Evolutionary conservation across 179 eudicot genomes (phyloP).

Genomic region (Kewa caespitosa): DNA sequence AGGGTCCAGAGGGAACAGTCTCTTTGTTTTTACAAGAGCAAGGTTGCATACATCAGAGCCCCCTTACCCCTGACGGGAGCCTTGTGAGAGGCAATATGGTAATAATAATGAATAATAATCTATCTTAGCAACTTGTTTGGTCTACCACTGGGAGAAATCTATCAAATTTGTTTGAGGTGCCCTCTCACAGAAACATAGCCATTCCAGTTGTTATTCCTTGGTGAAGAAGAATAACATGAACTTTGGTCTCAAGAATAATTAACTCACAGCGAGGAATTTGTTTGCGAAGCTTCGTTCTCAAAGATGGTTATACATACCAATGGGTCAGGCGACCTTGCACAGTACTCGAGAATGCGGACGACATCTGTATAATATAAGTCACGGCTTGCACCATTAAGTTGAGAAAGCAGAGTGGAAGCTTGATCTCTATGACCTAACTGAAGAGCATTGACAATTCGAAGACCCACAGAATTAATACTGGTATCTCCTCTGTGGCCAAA

Average conservation of each 20-base stretch:
- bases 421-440: slow-evolving; percentile 55
- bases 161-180: not conserved
- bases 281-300: slow-evolving; percentile 1
- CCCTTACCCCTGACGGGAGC: too few species aligned
- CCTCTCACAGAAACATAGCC: not conserved
- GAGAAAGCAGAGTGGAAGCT: slow-evolving; percentile 63
- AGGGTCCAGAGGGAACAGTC: too few species aligned
- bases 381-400: slow-evolving; percentile 30
- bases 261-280: slow-evolving; percentile 4
- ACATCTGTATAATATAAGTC: slow-evolving; percentile 46
- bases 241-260: not conserved
- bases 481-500: slow-evolving; percentile 32
- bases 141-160: not conserved
- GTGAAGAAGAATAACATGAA: not conserved
- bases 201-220: not conserved
- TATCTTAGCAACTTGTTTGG: not conserved
- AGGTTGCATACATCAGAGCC: too few species aligned
- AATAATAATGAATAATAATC: not conserved
- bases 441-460: slow-evolving; percentile 70
- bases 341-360: slow-evolving; percentile 52
- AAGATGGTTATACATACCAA: slow-evolving; percentile 46
- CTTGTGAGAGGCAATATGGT: too few species aligned
- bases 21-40: too few species aligned
- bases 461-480: slow-evolving; percentile 35
- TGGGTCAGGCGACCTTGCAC: slow-evolving; percentile 76